Percentiles rank a stretch among this genome's conserved stretches.
phyloP scores from a whole-genome alignment of 805 yeast species.

The Candida fluviatilis region DNA sequence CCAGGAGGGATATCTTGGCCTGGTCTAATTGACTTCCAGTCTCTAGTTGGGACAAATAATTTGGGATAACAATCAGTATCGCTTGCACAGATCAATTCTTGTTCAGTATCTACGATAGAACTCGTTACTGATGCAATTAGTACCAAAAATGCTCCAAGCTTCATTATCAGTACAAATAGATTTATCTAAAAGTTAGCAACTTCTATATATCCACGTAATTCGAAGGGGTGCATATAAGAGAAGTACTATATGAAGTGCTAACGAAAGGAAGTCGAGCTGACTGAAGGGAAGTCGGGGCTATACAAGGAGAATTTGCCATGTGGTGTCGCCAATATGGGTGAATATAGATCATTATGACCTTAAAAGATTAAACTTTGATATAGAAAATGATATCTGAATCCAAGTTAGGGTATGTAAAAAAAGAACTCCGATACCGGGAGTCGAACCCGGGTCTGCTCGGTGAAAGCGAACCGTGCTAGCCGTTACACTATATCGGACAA shows the following conservation, averaged over 20 bases:
- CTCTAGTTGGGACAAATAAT: constrained; percentile 55
- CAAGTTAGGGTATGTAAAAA: too few relatives aligned
- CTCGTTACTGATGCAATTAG: not conserved
- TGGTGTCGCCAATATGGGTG: too few relatives aligned
- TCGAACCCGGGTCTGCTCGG: constrained; percentile 72
- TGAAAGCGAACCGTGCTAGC: constrained; percentile 53
- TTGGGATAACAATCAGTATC: constrained; percentile 42
- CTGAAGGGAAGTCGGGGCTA: too few relatives aligned
- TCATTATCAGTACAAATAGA: too few relatives aligned
- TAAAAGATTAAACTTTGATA: too few relatives aligned
- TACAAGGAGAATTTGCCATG: too few relatives aligned
- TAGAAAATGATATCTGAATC: too few relatives aligned
- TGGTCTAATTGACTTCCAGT: constrained; percentile 67
- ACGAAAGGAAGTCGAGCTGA: too few relatives aligned
- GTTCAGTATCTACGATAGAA: constrained; percentile 1
- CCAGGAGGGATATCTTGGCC: constrained; percentile 84
- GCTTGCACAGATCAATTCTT: constrained; percentile 1
- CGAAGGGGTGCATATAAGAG: not conserved
- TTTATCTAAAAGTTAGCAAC: too few relatives aligned
- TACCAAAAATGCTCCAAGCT: constrained; percentile 1
- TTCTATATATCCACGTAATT: not conserved
- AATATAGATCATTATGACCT: too few relatives aligned
- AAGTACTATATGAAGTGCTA: too few relatives aligned
- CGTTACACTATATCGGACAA: constrained; percentile 51
- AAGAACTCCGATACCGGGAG: constrained; percentile 73